Percentiles rank a stretch among this genome's conserved stretches.
phyloP scores from a whole-genome alignment of 768 basidiomycete genomes.

The Hemileccinum rubropunctum region DNA sequence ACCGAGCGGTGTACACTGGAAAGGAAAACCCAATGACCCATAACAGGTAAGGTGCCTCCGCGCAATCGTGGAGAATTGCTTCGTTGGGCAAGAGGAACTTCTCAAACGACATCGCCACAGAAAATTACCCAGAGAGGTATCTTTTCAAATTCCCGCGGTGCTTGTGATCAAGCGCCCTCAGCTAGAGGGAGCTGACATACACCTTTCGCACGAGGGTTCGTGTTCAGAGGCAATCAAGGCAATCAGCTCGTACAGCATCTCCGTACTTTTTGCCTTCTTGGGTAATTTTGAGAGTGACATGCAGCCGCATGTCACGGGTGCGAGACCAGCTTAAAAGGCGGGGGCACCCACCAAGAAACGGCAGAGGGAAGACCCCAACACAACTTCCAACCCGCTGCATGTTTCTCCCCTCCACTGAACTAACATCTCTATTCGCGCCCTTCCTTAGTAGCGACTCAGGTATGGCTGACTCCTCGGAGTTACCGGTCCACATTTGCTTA shows the following conservation, averaged over 20 bases:
- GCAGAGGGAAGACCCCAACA: conserved; percentile 10
- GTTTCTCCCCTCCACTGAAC: not conserved
- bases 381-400: not conserved
- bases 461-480: conserved; percentile 14
- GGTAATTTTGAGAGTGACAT: conserved; percentile 25
- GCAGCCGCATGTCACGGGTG: conserved; percentile 15
- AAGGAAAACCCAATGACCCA: conserved; percentile 11
- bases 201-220: conserved; percentile 27
- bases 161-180: not conserved
- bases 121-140: conserved; percentile 25
- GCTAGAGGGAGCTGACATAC: conserved; percentile 28
- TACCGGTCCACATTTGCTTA: conserved; percentile 18
- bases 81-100: conserved; percentile 10
- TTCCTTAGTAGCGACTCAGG: not conserved
- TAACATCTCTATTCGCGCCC: not conserved
- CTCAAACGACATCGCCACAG: conserved; percentile 18
- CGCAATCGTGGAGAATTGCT: conserved; percentile 23
- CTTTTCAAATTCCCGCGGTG: conserved; percentile 1
- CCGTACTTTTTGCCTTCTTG: conserved; percentile 16
- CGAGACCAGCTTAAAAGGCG: conserved; percentile 25
- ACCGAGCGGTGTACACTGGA: not conserved
- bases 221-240: conserved; percentile 25
- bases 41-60: conserved; percentile 27
- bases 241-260: conserved; percentile 21
- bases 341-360: conserved; percentile 12